Percentiles rank a stretch among this genome's conserved stretches.
Conservation (phyloP, 2,329 filamentous ascomycete species). For the Hymenoscyphus salicellus region DNA sequence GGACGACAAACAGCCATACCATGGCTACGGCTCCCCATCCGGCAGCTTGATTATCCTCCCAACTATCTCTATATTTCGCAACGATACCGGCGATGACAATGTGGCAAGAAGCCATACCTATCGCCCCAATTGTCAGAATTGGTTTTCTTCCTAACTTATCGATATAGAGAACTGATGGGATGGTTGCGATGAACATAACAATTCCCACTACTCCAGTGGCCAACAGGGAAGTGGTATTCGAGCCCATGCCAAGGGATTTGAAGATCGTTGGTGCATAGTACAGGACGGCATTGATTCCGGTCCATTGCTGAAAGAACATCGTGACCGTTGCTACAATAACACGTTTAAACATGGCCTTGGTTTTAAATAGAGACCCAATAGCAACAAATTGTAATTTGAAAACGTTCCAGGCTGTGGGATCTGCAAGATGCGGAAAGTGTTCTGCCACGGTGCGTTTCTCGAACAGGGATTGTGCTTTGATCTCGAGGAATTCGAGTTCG, state of each 20-base stretch:
- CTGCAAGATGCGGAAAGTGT: conserved; percentile 62
- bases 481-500: conserved; percentile 76
- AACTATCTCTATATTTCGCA: conserved; percentile 59
- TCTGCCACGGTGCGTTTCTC: conserved; percentile 69
- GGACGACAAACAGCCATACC: conserved; percentile 72
- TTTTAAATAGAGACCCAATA: conserved; percentile 62
- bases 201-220: conserved; percentile 71
- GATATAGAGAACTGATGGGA: conserved; percentile 64
- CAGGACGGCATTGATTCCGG: conserved; percentile 42
- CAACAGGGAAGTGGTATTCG: conserved; percentile 53
- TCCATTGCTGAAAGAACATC: conserved; percentile 45
- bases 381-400: conserved; percentile 69
- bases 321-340: conserved; percentile 62
- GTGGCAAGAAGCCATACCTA: conserved; percentile 66
- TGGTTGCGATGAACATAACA: conserved; percentile 65
- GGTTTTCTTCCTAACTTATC: conserved; percentile 63
- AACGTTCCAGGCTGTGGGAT: conserved; percentile 59
- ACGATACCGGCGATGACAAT: conserved; percentile 70
- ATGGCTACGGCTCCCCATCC: conserved; percentile 67
- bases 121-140: conserved; percentile 59
- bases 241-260: conserved; percentile 42
- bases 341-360: conserved; percentile 63
- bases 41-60: conserved; percentile 53
- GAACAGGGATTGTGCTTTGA: conserved; percentile 74
- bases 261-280: conserved; percentile 51